These are phyloP conservation scores for Diplotaxis tenuifolia DNA, from an alignment of 345 rosid genomes.

Conservation along the genomic window DNA sequence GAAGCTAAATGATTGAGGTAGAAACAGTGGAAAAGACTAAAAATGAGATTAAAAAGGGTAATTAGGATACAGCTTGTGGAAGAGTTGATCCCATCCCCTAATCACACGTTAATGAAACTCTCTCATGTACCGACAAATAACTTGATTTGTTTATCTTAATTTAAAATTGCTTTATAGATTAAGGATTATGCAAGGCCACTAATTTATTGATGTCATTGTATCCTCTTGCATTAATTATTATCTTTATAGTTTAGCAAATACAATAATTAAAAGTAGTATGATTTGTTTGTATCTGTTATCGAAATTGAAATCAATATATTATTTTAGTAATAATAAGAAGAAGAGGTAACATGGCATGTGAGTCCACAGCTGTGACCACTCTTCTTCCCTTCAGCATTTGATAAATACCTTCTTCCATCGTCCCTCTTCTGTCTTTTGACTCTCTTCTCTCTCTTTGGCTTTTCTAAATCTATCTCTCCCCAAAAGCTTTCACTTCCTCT, in stretches of 20 bases:
- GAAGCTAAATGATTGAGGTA: not conserved
- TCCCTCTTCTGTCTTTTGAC: conserved; percentile 44
- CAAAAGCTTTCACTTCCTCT: conserved; percentile 36
- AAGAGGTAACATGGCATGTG: conserved; percentile 84
- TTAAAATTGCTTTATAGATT: not conserved
- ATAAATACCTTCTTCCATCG: conserved; percentile 60
- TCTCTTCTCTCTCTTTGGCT: conserved; percentile 30
- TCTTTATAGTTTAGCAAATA: not conserved
- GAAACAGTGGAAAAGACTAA: conserved; percentile 6
- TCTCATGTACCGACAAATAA: conserved; percentile 41
- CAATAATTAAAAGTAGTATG: conserved; percentile 33
- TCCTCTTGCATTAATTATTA: conserved; percentile 11
- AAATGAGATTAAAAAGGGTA: conserved; percentile 1
- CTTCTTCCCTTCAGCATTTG: conserved; percentile 43
- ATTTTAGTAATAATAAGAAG: conserved; percentile 24
- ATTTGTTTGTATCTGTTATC: conserved; percentile 39
- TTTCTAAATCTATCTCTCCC: conserved; percentile 17
- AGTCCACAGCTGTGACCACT: conserved; percentile 81
- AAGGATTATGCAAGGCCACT: conserved; percentile 22
- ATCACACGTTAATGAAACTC: conserved; percentile 40
- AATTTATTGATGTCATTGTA: not conserved
- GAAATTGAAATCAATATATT: conserved; percentile 11
- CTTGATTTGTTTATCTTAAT: conserved; percentile 25
- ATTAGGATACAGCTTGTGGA: conserved; percentile 22
- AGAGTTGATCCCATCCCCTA: conserved; percentile 33